These are phyloP conservation scores for Cercospora zeina DNA, from an alignment of 2,329 filamentous ascomycete genomes.

Conservation along the genomic window DNA sequence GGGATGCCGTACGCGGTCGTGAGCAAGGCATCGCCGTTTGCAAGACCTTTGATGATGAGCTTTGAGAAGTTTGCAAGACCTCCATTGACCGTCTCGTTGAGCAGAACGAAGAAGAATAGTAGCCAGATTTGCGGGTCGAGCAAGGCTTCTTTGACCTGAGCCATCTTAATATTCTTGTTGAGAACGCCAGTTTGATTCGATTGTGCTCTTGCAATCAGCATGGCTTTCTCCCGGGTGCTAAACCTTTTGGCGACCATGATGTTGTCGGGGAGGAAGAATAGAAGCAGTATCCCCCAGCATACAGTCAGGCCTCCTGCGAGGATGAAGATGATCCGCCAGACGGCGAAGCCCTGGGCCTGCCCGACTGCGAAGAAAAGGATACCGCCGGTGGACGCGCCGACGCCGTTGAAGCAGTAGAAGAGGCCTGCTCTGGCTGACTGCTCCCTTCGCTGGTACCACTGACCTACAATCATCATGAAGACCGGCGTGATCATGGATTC, in stretches of 20 bases:
- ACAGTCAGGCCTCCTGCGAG: constrained; percentile 64
- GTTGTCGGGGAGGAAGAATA: constrained; percentile 65
- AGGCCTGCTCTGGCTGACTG: constrained; percentile 31
- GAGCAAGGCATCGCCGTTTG: constrained; percentile 44
- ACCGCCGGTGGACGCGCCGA: constrained; percentile 69
- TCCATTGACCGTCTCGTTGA: constrained; percentile 58
- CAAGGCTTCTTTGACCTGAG: constrained; percentile 59
- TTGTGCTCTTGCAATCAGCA: constrained; percentile 50
- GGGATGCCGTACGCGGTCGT: constrained; percentile 59
- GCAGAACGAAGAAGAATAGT: constrained; percentile 44
- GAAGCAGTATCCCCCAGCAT: constrained; percentile 62
- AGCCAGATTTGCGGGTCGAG: constrained; percentile 60
- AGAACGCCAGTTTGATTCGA: constrained; percentile 50
- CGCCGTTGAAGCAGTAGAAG: constrained; percentile 74
- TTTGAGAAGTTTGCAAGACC: constrained; percentile 59
- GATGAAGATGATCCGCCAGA: constrained; percentile 62
- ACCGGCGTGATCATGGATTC: constrained; percentile 61
- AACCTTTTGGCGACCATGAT: constrained; percentile 72
- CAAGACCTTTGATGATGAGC: constrained; percentile 56
- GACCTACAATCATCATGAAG: constrained; percentile 44
- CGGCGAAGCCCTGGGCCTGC: constrained; percentile 37
- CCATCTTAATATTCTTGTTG: constrained; percentile 52
- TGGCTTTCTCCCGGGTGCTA: constrained; percentile 54
- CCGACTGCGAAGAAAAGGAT: constrained; percentile 60
- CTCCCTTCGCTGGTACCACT: constrained; percentile 70